Percentiles rank a stretch among this genome's conserved stretches.
These are phyloP conservation scores for Lipomyces starkeyi DNA, from an alignment of 805 yeast species.

Conservation along the genomic window DNA sequence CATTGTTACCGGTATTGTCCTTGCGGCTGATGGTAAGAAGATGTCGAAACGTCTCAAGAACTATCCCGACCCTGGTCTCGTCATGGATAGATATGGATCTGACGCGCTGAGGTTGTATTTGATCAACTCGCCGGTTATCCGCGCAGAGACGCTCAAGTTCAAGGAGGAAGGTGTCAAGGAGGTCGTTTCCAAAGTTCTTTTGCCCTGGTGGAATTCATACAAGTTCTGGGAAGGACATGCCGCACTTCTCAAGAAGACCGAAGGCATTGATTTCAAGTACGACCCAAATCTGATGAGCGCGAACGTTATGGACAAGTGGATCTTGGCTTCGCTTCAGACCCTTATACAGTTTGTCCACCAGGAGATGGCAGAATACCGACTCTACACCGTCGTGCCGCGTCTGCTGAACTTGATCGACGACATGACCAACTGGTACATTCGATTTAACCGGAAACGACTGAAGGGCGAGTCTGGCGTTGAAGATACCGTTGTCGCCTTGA, in stretches of 20 bases:
- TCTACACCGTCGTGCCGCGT: conserved; percentile 95
- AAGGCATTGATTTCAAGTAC: conserved; percentile 71
- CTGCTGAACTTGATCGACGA: conserved; percentile 87
- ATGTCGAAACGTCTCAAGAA: conserved; percentile 98
- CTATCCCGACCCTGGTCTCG: conserved; percentile 90
- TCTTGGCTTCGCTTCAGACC: conserved; percentile 94
- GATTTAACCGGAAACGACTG: conserved; percentile 96
- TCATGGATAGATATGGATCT: conserved; percentile 91
- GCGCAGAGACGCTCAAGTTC: conserved; percentile 95
- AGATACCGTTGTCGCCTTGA: conserved; percentile 85
- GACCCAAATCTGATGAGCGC: conserved; percentile 66
- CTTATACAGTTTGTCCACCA: conserved; percentile 81
- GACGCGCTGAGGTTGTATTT: conserved; percentile 95
- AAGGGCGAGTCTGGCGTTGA: conserved; percentile 90
- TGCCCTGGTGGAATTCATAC: conserved; percentile 99
- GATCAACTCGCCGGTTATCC: conserved; percentile 95
- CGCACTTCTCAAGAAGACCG: conserved; percentile 77
- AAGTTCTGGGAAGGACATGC: conserved; percentile 96
- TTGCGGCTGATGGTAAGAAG: conserved; percentile 98
- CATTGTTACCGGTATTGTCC: conserved; percentile 93
- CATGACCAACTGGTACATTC: conserved; percentile 97
- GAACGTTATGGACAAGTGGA: conserved; percentile 98
- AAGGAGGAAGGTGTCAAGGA: conserved; percentile 99
- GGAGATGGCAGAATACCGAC: conserved; percentile 89
- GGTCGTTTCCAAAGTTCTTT: conserved; percentile 90